Evolutionary conservation across 2,329 filamentous ascomycete genomes (phyloP).

Genomic region (Ophiostoma montium): DNA sequence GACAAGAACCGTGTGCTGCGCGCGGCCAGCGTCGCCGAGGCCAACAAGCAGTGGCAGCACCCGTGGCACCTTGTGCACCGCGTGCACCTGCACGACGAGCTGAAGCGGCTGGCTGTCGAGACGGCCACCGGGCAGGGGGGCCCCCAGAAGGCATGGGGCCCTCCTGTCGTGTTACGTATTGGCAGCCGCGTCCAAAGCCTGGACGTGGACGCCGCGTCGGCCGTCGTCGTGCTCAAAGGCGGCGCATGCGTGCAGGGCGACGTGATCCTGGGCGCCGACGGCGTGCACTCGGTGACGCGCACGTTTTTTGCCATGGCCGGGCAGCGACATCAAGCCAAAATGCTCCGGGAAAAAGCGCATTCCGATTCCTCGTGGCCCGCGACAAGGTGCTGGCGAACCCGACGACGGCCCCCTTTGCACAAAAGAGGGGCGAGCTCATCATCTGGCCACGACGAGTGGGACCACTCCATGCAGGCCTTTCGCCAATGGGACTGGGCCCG

Average conservation of each 20-base stretch:
- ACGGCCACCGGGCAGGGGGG: no score
- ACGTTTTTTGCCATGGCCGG: conserved; percentile 11
- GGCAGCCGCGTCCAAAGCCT: conserved; percentile 29
- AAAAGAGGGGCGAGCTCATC: conserved; percentile 18
- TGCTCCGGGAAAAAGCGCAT: conserved; percentile 39
- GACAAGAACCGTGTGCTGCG: conserved; percentile 10
- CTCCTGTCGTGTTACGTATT: conserved; percentile 24
- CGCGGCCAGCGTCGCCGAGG: conserved; percentile 19
- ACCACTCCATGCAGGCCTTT: conserved; percentile 36
- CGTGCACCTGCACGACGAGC: conserved; percentile 34
- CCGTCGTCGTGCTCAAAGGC: conserved; percentile 27
- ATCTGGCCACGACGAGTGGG: conserved; percentile 43
- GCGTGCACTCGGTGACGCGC: conserved; percentile 23
- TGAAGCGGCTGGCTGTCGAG: conserved; percentile 31
- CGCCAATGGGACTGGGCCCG: conserved; percentile 32
- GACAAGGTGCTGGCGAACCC: conserved; percentile 20
- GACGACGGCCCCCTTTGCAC: conserved; percentile 20
- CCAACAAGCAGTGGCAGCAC: conserved; percentile 31
- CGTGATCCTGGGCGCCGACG: conserved; percentile 39
- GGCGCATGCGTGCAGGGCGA: conserved; percentile 30
- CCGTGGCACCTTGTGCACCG: conserved; percentile 39
- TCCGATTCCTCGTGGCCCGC: conserved; percentile 38
- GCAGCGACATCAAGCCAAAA: conserved; percentile 9
- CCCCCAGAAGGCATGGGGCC: conserved; percentile 21
- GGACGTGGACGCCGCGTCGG: conserved; percentile 27